Conservation (phyloP, 306 rosid species). For the Canavalia ensiformis region DNA sequence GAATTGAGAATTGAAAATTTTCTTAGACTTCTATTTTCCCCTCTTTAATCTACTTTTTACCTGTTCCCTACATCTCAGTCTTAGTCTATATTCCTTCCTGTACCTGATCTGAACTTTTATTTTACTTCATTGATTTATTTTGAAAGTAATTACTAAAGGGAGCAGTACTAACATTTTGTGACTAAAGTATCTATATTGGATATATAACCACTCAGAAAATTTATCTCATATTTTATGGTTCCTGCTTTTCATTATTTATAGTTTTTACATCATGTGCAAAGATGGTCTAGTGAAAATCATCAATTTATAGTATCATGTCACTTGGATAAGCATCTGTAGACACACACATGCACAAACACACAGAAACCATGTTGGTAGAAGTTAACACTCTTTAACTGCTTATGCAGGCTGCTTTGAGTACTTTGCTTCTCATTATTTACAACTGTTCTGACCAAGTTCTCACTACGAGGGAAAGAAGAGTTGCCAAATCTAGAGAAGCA, state of each 20-base stretch:
- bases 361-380: slow-evolving; percentile 40
- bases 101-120: slow-evolving; percentile 17
- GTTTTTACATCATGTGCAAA: slow-evolving; percentile 26
- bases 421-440: slow-evolving; percentile 91
- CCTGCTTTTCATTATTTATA: slow-evolving; percentile 7
- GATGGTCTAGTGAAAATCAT: slow-evolving; percentile 19
- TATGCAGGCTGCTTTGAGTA: slow-evolving; percentile 94
- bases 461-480: slow-evolving; percentile 83
- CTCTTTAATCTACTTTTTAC: not conserved
- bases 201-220: not conserved
- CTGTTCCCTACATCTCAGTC: not conserved
- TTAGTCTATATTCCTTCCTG: not conserved
- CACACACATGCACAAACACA: not conserved
- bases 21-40: slow-evolving; percentile 10
- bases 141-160: slow-evolving; percentile 10
- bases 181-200: not conserved
- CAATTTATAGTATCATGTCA: slow-evolving; percentile 32
- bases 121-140: slow-evolving; percentile 15
- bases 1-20: slow-evolving; percentile 18
- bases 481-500: slow-evolving; percentile 84
- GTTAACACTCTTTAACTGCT: slow-evolving; percentile 59
- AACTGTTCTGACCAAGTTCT: slow-evolving; percentile 98
- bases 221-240: slow-evolving; percentile 24
- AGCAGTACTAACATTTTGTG: slow-evolving; percentile 18
- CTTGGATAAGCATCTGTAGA: not conserved